Conservation (phyloP, 345 rosid species). For the Populus davidiana region DNA sequence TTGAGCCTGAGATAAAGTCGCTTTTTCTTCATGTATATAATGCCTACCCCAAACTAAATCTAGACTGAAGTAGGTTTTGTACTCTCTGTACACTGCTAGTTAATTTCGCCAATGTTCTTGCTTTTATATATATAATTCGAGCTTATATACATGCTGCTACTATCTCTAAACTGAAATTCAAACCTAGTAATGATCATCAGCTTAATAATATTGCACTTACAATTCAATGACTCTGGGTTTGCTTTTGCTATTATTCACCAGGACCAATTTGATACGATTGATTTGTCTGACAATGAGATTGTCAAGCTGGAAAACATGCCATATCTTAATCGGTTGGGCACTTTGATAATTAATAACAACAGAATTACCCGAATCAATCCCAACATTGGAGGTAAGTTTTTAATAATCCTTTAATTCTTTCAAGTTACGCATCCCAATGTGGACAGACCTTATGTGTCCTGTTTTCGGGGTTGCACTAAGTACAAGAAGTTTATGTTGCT, state of each 20-base stretch:
- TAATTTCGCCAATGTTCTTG: too few relatives aligned
- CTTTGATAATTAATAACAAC: slow-evolving; percentile 83
- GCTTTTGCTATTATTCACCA: slow-evolving; percentile 27
- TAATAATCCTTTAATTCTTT: background rate
- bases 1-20: background rate
- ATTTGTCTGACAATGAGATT: slow-evolving; percentile 97
- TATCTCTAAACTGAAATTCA: too few relatives aligned
- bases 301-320: slow-evolving; percentile 97
- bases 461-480: background rate
- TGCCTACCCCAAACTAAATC: background rate
- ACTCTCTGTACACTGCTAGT: too few relatives aligned
- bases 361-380: slow-evolving; percentile 91
- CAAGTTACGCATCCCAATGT: background rate
- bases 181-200: too few relatives aligned
- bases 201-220: background rate
- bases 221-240: background rate
- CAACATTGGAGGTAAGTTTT: slow-evolving; percentile 68
- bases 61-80: background rate
- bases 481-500: background rate
- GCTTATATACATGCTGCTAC: too few relatives aligned
- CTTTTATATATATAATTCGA: too few relatives aligned
- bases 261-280: slow-evolving; percentile 99
- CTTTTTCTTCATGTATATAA: background rate
- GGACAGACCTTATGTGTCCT: background rate
- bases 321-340: slow-evolving; percentile 80